Evolutionary conservation across 164 flowering plant species (phyloP).

Genomic region (Protea cynaroides): DNA sequence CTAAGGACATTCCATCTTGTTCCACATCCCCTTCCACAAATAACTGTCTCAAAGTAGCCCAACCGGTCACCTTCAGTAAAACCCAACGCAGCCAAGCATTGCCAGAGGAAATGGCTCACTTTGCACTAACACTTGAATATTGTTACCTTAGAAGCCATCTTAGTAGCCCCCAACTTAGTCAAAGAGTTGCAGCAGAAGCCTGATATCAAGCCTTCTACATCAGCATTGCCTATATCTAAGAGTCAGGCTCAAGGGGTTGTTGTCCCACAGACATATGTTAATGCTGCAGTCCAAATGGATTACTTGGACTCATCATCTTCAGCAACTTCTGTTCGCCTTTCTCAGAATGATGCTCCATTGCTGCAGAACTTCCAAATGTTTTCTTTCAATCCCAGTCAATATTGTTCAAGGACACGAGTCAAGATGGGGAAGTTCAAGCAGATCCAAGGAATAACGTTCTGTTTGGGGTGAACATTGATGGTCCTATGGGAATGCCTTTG

Average conservation of each 20-base stretch:
- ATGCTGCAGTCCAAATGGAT: slow-evolving; percentile 52
- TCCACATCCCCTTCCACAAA: slow-evolving; percentile 87
- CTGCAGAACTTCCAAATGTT: slow-evolving; percentile 47
- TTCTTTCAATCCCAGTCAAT: slow-evolving; percentile 48
- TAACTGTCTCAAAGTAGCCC: slow-evolving; percentile 40
- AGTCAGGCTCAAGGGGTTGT: slow-evolving; percentile 42
- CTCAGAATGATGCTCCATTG: slow-evolving; percentile 61
- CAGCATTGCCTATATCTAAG: slow-evolving; percentile 38
- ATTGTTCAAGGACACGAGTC: slow-evolving; percentile 52
- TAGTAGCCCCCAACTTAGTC: slow-evolving; percentile 29
- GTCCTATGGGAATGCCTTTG: slow-evolving; percentile 44
- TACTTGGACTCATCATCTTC: slow-evolving; percentile 89
- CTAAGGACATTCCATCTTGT: slow-evolving; percentile 81
- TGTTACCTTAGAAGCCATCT: slow-evolving; percentile 42
- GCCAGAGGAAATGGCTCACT: slow-evolving; percentile 58
- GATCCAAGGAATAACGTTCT: slow-evolving; percentile 54
- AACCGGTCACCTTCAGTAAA: slow-evolving; percentile 33
- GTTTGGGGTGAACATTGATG: slow-evolving; percentile 50
- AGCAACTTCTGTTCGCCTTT: slow-evolving; percentile 70
- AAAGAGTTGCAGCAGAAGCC: slow-evolving; percentile 55
- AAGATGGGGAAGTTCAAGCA: slow-evolving; percentile 50
- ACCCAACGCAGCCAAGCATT: slow-evolving; percentile 23
- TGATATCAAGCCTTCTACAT: slow-evolving; percentile 46
- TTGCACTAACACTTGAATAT: slow-evolving; percentile 44
- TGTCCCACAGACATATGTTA: slow-evolving; percentile 41